These are phyloP conservation scores for Biscutella laevigata DNA, from an alignment of 441 rosid species.

Conservation along the genomic window DNA sequence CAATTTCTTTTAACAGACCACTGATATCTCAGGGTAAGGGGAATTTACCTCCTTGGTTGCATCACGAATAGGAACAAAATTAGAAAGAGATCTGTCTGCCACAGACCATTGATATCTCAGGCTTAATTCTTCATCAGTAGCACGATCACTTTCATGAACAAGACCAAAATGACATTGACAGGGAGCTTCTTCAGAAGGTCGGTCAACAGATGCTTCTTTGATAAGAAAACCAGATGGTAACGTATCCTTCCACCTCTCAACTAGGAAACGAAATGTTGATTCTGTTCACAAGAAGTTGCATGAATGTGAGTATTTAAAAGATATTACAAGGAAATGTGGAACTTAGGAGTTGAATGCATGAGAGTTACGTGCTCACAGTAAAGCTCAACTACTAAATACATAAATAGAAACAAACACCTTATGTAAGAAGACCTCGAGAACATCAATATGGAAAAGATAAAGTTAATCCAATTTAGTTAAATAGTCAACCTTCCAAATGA, in stretches of 20 bases:
- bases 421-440: not conserved
- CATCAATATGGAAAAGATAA: not conserved
- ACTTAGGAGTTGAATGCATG: not conserved
- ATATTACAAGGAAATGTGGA: not conserved
- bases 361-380: slow-evolving; percentile 12
- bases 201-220: slow-evolving; percentile 73
- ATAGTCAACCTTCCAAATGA: not conserved
- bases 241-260: slow-evolving; percentile 79
- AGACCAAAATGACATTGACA: slow-evolving; percentile 70
- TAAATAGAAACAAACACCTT: slow-evolving; percentile 1
- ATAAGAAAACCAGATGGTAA: slow-evolving; percentile 66
- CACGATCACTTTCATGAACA: slow-evolving; percentile 50
- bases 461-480: not conserved
- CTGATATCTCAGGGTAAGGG: too few species aligned
- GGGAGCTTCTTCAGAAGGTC: slow-evolving; percentile 87
- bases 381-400: slow-evolving; percentile 17
- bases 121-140: slow-evolving; percentile 42
- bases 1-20: too few species aligned
- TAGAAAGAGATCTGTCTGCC: slow-evolving; percentile 69
- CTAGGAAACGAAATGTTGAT: slow-evolving; percentile 61
- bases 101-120: slow-evolving; percentile 79
- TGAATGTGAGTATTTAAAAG: slow-evolving; percentile 8
- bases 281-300: slow-evolving; percentile 45
- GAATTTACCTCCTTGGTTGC: slow-evolving; percentile 66
- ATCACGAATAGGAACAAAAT: slow-evolving; percentile 66